Evolutionary conservation across 1,284 basidiomycete species (phyloP).

Genomic region (Cryptococcus floricola): DNA sequence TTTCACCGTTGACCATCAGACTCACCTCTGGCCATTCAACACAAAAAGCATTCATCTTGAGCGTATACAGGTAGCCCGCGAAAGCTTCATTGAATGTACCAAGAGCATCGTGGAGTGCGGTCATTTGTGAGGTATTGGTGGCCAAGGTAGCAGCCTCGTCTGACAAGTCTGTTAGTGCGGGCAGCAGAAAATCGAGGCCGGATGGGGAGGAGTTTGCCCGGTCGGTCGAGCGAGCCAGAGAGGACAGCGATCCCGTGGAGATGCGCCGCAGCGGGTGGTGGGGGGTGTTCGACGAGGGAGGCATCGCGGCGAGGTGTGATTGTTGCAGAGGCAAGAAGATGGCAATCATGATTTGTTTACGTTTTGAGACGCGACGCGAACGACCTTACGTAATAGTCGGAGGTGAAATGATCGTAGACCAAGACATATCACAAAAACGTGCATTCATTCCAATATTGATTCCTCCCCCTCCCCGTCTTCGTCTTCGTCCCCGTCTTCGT

Average conservation of each 20-base stretch:
- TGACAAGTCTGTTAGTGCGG: slow-evolving; percentile 75
- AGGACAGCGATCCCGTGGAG: slow-evolving; percentile 84
- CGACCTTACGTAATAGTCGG: too few species aligned
- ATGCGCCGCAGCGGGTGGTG: slow-evolving; percentile 71
- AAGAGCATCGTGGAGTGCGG: slow-evolving; percentile 68
- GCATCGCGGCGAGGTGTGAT: background rate
- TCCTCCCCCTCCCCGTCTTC: too few species aligned
- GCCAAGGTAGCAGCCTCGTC: slow-evolving; percentile 81
- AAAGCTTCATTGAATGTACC: slow-evolving; percentile 89
- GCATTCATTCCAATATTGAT: too few species aligned
- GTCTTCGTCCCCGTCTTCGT: too few species aligned
- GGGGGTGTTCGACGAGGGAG: background rate
- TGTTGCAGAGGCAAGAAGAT: background rate
- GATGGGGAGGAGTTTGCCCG: slow-evolving; percentile 63
- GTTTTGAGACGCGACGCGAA: too few species aligned
- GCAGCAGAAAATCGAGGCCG: slow-evolving; percentile 79
- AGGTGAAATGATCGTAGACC: too few species aligned
- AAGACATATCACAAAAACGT: too few species aligned
- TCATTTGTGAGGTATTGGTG: slow-evolving; percentile 68
- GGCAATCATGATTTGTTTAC: too few species aligned
- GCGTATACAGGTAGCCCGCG: slow-evolving; percentile 81
- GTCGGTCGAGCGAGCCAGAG: slow-evolving; percentile 67
- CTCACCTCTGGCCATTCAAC: slow-evolving; percentile 84
- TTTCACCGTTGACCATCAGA: slow-evolving; percentile 1
- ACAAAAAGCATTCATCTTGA: slow-evolving; percentile 92